Evolutionary conservation across 169 alveolate species (phyloP).

Genomic region (Cryptosporidium ubiquitum): DNA sequence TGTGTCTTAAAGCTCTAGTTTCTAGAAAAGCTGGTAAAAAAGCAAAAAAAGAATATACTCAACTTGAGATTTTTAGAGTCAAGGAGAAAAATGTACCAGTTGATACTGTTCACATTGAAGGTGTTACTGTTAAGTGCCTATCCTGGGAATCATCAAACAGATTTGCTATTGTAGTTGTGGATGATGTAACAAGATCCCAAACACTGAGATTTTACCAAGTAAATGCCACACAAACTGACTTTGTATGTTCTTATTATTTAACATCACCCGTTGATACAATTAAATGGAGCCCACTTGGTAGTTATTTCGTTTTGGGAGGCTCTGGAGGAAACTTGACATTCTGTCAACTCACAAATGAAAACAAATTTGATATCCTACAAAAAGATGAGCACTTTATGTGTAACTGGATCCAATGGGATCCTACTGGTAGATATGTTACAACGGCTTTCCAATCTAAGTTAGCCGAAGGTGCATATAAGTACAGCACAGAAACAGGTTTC

Average conservation of each 20-base stretch:
- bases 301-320: slow-evolving; percentile 87
- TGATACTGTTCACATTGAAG: slow-evolving; percentile 89
- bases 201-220: slow-evolving; percentile 88
- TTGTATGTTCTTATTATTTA: slow-evolving; percentile 42
- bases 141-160: slow-evolving; percentile 90
- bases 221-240: slow-evolving; percentile 79
- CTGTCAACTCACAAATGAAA: slow-evolving; percentile 85
- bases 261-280: slow-evolving; percentile 60
- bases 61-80: slow-evolving; percentile 88
- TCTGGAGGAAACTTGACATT: slow-evolving; percentile 87
- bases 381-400: slow-evolving; percentile 88
- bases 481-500: slow-evolving; percentile 86
- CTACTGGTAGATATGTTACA: slow-evolving; percentile 88
- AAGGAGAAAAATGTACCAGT: slow-evolving; percentile 89
- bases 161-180: slow-evolving; percentile 88
- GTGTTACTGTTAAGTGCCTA: slow-evolving; percentile 86
- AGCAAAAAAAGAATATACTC: slow-evolving; percentile 86
- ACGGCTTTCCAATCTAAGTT: slow-evolving; percentile 79
- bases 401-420: slow-evolving; percentile 88
- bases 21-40: slow-evolving; percentile 88
- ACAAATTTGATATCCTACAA: slow-evolving; percentile 88
- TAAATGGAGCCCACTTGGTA: slow-evolving; percentile 90
- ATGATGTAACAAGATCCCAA: slow-evolving; percentile 86
- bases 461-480: slow-evolving; percentile 75
- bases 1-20: slow-evolving; percentile 87